phyloP scores from a whole-genome alignment of 2,329 filamentous ascomycete species.

The Aureobasidium sp. region DNA sequence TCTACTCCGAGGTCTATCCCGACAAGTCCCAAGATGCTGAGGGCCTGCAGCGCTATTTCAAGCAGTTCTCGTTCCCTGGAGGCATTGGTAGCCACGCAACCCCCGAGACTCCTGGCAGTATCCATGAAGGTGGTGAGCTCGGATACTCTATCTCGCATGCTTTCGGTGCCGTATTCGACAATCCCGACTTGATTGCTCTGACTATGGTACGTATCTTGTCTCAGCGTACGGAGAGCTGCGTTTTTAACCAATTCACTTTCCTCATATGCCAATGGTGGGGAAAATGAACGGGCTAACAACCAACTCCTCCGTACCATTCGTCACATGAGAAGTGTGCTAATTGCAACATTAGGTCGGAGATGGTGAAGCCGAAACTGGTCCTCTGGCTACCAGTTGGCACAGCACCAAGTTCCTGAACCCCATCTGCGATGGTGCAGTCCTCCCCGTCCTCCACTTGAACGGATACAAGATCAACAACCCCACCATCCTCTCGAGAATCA shows the following conservation, averaged over 20 bases:
- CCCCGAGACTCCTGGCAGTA: constrained; percentile 66
- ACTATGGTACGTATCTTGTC: no score
- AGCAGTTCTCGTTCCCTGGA: constrained; percentile 73
- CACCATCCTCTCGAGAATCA: constrained; percentile 63
- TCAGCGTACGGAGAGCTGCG: no score
- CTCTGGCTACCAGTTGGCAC: constrained; percentile 72
- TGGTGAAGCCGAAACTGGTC: constrained; percentile 73
- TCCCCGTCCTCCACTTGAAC: constrained; percentile 71
- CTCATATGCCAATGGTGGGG: no score
- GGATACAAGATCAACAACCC: constrained; percentile 83
- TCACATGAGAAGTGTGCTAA: no score
- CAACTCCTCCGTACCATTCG: constrained; percentile 42
- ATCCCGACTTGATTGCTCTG: constrained; percentile 64
- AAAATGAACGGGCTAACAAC: no score
- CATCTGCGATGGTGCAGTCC: constrained; percentile 66
- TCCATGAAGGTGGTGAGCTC: constrained; percentile 73
- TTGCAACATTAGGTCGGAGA: constrained; percentile 51
- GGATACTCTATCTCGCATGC: constrained; percentile 69
- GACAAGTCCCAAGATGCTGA: constrained; percentile 60
- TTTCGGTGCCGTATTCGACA: constrained; percentile 67
- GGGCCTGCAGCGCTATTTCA: constrained; percentile 70
- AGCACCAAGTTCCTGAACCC: constrained; percentile 77
- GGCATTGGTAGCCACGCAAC: constrained; percentile 72
- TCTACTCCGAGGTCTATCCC: constrained; percentile 70
- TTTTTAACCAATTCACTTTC: no score